These are phyloP conservation scores for Phytophthora lateralis DNA, from an alignment of 352 stramenopile genomes.

Conservation along the genomic window DNA sequence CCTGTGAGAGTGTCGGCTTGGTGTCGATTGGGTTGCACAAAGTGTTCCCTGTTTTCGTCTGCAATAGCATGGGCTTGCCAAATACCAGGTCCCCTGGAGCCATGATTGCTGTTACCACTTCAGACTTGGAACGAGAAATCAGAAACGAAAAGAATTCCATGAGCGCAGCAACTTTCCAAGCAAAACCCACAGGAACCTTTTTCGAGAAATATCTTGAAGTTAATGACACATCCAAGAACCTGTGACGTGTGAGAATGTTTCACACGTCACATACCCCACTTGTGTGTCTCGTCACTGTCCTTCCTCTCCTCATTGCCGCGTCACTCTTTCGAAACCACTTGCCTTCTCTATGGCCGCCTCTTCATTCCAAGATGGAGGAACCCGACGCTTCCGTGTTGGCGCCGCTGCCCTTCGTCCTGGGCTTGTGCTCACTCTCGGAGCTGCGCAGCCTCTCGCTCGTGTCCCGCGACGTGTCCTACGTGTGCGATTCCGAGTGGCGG, in stretches of 20 bases:
- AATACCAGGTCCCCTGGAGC: not conserved
- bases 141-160: not conserved
- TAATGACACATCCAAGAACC: not conserved
- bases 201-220: too few species aligned
- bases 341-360: too few species aligned
- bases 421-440: conserved; percentile 50
- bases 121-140: not conserved
- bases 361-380: conserved; percentile 14
- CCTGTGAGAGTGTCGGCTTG: not conserved
- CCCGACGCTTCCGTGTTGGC: conserved; percentile 22
- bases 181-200: too few species aligned
- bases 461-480: conserved; percentile 41
- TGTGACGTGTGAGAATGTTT: not conserved
- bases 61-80: not conserved
- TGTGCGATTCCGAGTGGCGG: conserved; percentile 72
- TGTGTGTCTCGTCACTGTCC: too few species aligned
- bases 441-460: conserved; percentile 54
- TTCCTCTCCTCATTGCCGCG: too few species aligned
- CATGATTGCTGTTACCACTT: not conserved
- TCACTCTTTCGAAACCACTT: too few species aligned
- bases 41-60: not conserved
- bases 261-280: not conserved
- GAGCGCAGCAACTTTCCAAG: too few species aligned
- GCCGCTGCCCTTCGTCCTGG: conserved; percentile 58
- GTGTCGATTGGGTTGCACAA: not conserved